Percentiles rank a stretch among this genome's conserved stretches.
Evolutionary conservation across 306 rosid species (phyloP).

Genomic region (Phaseolus lunatus): DNA sequence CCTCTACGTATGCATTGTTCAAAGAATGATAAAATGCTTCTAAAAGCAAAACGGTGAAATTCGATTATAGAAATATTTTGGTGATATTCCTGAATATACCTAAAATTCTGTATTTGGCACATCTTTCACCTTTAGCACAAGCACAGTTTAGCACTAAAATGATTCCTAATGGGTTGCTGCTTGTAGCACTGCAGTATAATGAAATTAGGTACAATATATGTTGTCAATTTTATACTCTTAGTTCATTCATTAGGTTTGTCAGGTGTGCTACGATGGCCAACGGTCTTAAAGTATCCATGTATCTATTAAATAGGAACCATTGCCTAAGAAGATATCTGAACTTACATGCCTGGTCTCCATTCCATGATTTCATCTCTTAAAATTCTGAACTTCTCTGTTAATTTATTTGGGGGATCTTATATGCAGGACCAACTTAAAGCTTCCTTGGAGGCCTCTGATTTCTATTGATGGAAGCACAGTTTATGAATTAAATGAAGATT

Average conservation of each 20-base stretch:
- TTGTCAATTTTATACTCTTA: not conserved
- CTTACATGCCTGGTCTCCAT: conserved; percentile 1
- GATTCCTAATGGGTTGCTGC: not conserved
- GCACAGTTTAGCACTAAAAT: not conserved
- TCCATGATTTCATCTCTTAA: conserved; percentile 23
- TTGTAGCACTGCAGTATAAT: not conserved
- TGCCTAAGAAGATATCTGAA: not conserved
- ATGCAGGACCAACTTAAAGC: conserved; percentile 85
- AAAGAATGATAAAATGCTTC: conserved; percentile 18
- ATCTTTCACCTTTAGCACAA: conserved; percentile 17
- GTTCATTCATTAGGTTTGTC: not conserved
- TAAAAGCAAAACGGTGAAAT: not conserved
- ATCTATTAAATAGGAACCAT: conserved; percentile 4
- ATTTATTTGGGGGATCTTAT: conserved; percentile 10
- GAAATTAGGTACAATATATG: not conserved
- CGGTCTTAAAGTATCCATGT: not conserved
- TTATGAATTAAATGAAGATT: conserved; percentile 67
- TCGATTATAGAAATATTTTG: not conserved
- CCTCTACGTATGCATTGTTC: not conserved
- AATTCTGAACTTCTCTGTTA: conserved; percentile 14
- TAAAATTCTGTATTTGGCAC: conserved; percentile 17
- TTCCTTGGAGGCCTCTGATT: conserved; percentile 93
- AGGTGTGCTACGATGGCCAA: not conserved
- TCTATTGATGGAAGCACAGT: conserved; percentile 74
- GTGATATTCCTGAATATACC: conserved; percentile 19